These are phyloP conservation scores for Taiwanofungus camphoratus DNA, from an alignment of 1,284 basidiomycete species.

Conservation along the genomic window DNA sequence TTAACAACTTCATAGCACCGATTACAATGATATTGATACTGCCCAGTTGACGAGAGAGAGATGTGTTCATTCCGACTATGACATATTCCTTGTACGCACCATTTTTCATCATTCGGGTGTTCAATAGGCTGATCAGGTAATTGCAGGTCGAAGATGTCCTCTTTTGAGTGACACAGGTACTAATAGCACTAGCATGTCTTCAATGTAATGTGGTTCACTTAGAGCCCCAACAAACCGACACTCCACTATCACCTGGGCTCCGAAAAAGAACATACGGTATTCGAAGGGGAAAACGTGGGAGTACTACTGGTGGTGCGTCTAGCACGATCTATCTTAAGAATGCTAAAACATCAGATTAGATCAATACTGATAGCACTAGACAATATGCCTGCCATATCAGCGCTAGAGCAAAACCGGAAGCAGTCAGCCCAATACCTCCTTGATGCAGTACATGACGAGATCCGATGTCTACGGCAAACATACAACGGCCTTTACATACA, in stretches of 20 bases:
- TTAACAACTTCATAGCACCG: too few species aligned
- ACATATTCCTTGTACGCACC: too few species aligned
- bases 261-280: slow-evolving; percentile 23
- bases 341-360: neutral
- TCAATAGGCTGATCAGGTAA: too few species aligned
- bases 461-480: neutral
- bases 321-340: neutral
- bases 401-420: neutral
- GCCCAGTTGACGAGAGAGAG: too few species aligned
- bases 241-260: slow-evolving; percentile 22
- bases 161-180: too few species aligned
- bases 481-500: slow-evolving; percentile 9
- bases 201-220: too few species aligned
- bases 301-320: slow-evolving; percentile 13
- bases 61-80: too few species aligned
- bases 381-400: slow-evolving; percentile 11
- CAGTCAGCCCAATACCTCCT: slow-evolving; percentile 11
- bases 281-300: slow-evolving; percentile 27
- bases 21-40: too few species aligned
- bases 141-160: too few species aligned
- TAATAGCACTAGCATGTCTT: too few species aligned
- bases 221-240: too few species aligned
- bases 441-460: slow-evolving; percentile 7
- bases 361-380: slow-evolving; percentile 10
- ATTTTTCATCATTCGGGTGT: too few species aligned